Evolutionary conservation across 306 rosid genomes (phyloP), one percentile per base, ranked within the genome.

Genomic region (Begonia masoniana): DNA sequence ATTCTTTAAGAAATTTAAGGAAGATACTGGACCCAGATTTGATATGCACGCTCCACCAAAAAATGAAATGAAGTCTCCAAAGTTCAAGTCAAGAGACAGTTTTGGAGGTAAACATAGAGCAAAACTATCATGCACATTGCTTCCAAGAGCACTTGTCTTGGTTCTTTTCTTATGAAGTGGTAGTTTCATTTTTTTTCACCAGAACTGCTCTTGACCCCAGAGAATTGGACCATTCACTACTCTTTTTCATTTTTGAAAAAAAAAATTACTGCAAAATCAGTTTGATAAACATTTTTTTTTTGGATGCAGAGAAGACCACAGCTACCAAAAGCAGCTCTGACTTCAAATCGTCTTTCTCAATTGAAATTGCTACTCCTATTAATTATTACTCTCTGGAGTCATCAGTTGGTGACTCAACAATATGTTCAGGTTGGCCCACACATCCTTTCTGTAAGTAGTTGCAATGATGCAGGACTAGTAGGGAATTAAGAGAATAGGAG

Each of bases 1-100:
- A 35, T 84, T 84, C 68, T 84, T 79, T 35, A 81, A 68, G 84
- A 88, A 79, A 69, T 63, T 84, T 47, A 88, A 75, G 87, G 71
- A 79, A 67, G 75, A 71, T 47, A 92, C 78, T 13, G 58, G 56
- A 50, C 60, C 43, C 5, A 70, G 59, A 51, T 47, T 56, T 43
- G 56, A 46, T 42, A 64, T 74, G 3, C 67, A 41, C 68, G 51
- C 74, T 16, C 15, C 19, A 4, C 65, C 51, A 15, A 64, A 58
- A 51, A 78, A 68, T 65, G 61, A 15, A 23, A 43, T 12, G 45
- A 54, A 24, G 52, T 51, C 71, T 8, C 62, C 55, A 55, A 66
- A 70, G 64, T 60, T 66, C 49, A 57, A 71, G 48, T 57, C 65
- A 7, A 54, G 51, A 19, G 62, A 65, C 51, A 11, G 47, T 77